Conservation (phyloP, 2,329 filamentous ascomycete genomes). For the Epichloe aotearoae region DNA sequence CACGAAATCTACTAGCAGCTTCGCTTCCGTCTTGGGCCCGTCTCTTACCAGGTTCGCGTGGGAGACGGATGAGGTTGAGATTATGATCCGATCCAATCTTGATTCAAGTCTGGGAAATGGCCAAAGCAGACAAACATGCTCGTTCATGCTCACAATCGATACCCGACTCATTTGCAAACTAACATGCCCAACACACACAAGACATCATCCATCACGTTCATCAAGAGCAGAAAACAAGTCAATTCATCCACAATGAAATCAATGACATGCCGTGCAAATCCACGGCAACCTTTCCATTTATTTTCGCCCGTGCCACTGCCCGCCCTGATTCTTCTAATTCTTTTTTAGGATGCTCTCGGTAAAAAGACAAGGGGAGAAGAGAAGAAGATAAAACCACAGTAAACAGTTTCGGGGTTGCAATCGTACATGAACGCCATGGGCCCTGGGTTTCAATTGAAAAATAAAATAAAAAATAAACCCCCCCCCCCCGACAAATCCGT, state of each 20-base stretch:
- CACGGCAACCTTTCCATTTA: slow-evolving; percentile 9
- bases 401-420: slow-evolving; percentile 14
- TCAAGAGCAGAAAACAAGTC: neutral
- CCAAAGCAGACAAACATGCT: too few species aligned
- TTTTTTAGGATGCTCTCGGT: slow-evolving; percentile 19
- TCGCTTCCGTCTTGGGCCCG: too few species aligned
- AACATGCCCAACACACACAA: too few species aligned
- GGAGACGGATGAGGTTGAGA: too few species aligned
- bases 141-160: too few species aligned
- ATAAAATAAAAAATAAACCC: neutral
- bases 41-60: too few species aligned
- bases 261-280: slow-evolving; percentile 7
- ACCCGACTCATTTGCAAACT: too few species aligned
- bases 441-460: slow-evolving; percentile 6
- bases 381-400: slow-evolving; percentile 11
- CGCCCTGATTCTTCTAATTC: slow-evolving; percentile 13
- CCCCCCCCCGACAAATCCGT: neutral
- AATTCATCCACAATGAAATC: neutral
- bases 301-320: slow-evolving; percentile 11
- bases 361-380: slow-evolving; percentile 6
- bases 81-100: too few species aligned
- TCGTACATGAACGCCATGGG: slow-evolving; percentile 23
- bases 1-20: too few species aligned
- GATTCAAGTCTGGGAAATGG: too few species aligned
- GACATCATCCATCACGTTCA: neutral